Base-by-base conservation (phyloP, 805 yeast genomes). In the Lipomyces starkeyi region DNA sequence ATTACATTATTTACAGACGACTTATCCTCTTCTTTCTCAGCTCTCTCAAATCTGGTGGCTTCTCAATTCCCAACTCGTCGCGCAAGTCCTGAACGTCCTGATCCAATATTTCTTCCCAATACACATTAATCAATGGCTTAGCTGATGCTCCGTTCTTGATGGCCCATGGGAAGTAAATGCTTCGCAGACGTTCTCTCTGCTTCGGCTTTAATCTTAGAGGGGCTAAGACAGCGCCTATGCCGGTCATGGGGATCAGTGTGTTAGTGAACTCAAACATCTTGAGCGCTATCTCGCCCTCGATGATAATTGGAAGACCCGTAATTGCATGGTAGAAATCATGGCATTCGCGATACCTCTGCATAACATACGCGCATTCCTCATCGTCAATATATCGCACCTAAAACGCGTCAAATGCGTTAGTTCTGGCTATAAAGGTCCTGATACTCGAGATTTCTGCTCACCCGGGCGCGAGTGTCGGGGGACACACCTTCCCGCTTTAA, bases 291-390 rank as follows among this genome's bases (percentile, higher is more conserved):
- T 95, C 99, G n/a, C 99, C 99, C 76, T 95, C 98, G 71, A 95
- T 86, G 57, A 91, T 88, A 59, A 93, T 91, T 0, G 98, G 98
- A 61, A 91, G 83, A 17, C 96, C 94, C 0, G 96, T 90, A 35
- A 95, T 83, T 0, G 98, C 91, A 76, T 95, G 99, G 76, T 93
- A 94, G 75, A 95, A 95, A 76, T 95, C 99, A 76, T 95, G 99
- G 76, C 97, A 93, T 77, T 95, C 98, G 63, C 99, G 85, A 77
- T 94, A 95, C 74, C 99, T 82, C 77, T 92, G 96, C 82, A 88
- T 92, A n/a, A 94, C 89, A 76, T 89, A 95, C 0, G 97, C 97
- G 72, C 91, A 85, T 74, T 92, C 96, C 57, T 91, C 93, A 76
- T 95, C 93, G 71, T 91, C 93, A 56, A 95, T 91, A 78, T 86